Conservation (phyloP, 1,139 yeast species). For the Saccharomyces hybrid region DNA sequence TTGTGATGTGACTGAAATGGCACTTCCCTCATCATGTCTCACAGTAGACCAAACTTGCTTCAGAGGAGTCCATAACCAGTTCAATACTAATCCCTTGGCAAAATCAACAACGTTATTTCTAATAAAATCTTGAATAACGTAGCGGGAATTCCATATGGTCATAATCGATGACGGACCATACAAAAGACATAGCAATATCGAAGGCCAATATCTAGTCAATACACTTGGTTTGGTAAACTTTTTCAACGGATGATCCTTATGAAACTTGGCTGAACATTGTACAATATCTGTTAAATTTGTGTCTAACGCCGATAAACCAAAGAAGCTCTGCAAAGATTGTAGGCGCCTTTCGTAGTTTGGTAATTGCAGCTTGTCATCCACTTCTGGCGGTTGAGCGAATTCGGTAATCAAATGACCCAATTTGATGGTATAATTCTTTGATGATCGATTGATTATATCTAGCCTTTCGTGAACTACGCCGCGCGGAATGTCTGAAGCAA, state of each 20-base stretch:
- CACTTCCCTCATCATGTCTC: constrained; percentile 65
- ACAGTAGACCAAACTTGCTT: constrained; percentile 68
- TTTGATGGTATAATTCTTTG: constrained; percentile 10
- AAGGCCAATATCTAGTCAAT: constrained; percentile 63
- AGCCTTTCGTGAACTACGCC: constrained; percentile 10
- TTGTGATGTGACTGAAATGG: constrained; percentile 70
- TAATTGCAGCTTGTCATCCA: not conserved
- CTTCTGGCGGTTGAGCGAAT: constrained; percentile 8
- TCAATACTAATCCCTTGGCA: constrained; percentile 54
- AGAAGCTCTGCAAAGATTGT: not conserved
- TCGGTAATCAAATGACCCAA: constrained; percentile 15
- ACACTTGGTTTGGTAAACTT: constrained; percentile 40
- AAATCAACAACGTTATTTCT: constrained; percentile 57
- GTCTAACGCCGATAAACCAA: not conserved
- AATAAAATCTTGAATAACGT: constrained; percentile 49
- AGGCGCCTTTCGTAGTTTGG: not conserved
- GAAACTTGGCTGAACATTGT: constrained; percentile 1
- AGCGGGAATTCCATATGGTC: constrained; percentile 44
- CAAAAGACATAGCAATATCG: constrained; percentile 34
- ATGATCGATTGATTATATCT: constrained; percentile 6
- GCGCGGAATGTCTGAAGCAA: constrained; percentile 11
- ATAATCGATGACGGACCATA: constrained; percentile 48
- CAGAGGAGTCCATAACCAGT: constrained; percentile 82
- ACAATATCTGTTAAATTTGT: constrained; percentile 4
- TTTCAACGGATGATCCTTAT: not conserved